phyloP scores from a whole-genome alignment of 768 basidiomycete genomes.

The Hygrophorus russula region DNA sequence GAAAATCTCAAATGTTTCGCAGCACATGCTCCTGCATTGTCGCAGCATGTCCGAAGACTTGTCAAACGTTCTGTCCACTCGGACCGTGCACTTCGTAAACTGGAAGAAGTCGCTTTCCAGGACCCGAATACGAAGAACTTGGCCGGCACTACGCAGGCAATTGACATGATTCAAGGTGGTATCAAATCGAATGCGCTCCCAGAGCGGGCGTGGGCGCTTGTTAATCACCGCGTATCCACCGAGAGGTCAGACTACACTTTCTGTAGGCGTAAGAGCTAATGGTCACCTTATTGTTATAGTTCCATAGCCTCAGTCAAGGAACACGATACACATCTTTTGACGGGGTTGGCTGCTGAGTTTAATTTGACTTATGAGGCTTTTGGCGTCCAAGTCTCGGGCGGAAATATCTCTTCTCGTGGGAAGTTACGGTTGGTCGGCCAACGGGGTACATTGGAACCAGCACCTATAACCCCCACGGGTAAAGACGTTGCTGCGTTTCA shows the following conservation, averaged over 20 bases:
- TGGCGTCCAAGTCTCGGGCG: slow-evolving; percentile 26
- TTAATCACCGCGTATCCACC: slow-evolving; percentile 64
- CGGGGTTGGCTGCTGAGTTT: slow-evolving; percentile 34
- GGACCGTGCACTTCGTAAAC: slow-evolving; percentile 36
- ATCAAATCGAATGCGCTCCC: slow-evolving; percentile 75
- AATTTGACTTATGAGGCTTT: slow-evolving; percentile 55
- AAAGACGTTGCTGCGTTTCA: slow-evolving; percentile 32
- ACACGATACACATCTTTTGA: slow-evolving; percentile 34
- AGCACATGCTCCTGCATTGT: slow-evolving; percentile 45
- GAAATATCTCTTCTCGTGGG: slow-evolving; percentile 25
- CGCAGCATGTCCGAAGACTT: slow-evolving; percentile 30
- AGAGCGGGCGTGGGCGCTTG: slow-evolving; percentile 54
- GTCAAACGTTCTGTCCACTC: slow-evolving; percentile 38
- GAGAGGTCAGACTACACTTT: slow-evolving; percentile 31
- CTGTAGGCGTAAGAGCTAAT: slow-evolving; percentile 6
- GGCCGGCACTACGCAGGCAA: slow-evolving; percentile 66
- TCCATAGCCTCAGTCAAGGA: slow-evolving; percentile 32
- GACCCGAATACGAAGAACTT: slow-evolving; percentile 31
- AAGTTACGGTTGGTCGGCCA: slow-evolving; percentile 41
- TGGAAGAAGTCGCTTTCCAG: slow-evolving; percentile 36
- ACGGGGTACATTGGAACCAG: slow-evolving; percentile 46
- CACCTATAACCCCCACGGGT: slow-evolving; percentile 47
- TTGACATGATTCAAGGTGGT: slow-evolving; percentile 58
- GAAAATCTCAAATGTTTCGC: slow-evolving; percentile 54
- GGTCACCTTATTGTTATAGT: slow-evolving; percentile 17